Evolutionary conservation across 352 stramenopile genomes (phyloP), one percentile per base, ranked within the genome.

Genomic region (Plasmopara halstedii): DNA sequence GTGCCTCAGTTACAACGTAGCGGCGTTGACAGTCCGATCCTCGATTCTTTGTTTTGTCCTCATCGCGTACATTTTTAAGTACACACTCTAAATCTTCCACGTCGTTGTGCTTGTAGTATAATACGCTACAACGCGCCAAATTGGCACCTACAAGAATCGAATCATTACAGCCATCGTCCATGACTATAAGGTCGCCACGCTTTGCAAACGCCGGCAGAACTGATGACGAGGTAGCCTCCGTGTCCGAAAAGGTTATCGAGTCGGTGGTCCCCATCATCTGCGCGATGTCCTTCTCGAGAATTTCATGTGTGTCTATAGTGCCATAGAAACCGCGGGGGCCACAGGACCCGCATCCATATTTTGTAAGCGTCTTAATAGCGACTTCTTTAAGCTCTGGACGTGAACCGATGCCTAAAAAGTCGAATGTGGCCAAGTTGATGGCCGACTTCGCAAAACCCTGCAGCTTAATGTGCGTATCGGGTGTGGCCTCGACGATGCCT

Each of bases 21-120:
- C 95, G 82, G 38, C 95, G 78, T 64, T 98, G 95, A 72, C 48
- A 89, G 60, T 80, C 77, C 29, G 78, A 88, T 26, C 58, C 57
- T 22, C 77, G 77, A 1, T 75, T 72, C 19, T 96, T 68, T 45
- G 83, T 83, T 48, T 83, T 81, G 67, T 99, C 96, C 17, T 90
- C 89, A 14, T 79, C 67, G 37, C 75, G 81, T 22, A 93, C 70
- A 34, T 46, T 80, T 61, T 92, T 70, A 13, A 99, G 76, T 34
- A 99, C 78, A 11, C 93, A 77, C 42, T 96, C 80, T 13, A 99
- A 73, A 60, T 99, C 94, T 10, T 88, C 79, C 58, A 98, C 81
- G 66, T 99, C 94, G 67, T 99, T 99, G 77, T 99, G 96, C 56
- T 96, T 94, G 73, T 98, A 99, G 64, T 91, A 97, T 18, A 90